A percentile compares a stretch with the other conserved stretches of the same genome.
These are phyloP conservation scores for Calonectria naviculata DNA, from an alignment of 2,329 filamentous ascomycete genomes.

Conservation along the genomic window DNA sequence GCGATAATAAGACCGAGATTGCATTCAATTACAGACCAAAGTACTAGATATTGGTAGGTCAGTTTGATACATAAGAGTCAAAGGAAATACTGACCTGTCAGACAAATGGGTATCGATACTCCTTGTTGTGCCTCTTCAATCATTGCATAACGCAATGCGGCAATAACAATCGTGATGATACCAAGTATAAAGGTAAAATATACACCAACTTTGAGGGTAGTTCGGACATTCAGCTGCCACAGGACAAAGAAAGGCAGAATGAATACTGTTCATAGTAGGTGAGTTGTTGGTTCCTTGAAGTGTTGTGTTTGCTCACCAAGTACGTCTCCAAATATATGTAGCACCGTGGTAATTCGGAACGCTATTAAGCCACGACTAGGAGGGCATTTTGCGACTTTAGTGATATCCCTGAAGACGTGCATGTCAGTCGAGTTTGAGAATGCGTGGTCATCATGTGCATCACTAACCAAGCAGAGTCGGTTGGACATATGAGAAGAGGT, in stretches of 20 bases:
- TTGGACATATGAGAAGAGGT: neutral
- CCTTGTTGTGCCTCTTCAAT: neutral
- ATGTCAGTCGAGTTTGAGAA: neutral
- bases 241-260: neutral
- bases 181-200: neutral
- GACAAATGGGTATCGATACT: neutral
- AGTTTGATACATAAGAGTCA: neutral
- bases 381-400: neutral
- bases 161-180: neutral
- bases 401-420: neutral
- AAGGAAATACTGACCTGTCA: neutral
- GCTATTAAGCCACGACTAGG: neutral
- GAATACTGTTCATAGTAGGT: neutral
- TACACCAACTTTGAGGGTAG: neutral
- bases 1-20: constrained; percentile 31
- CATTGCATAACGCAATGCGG: neutral
- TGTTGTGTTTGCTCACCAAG: neutral
- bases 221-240: neutral
- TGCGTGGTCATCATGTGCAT: neutral
- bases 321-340: neutral
- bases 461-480: neutral
- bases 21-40: constrained; percentile 30
- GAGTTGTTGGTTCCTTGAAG: neutral
- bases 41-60: neutral
- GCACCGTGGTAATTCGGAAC: neutral